Percentiles rank a stretch among this genome's conserved stretches.
Evolutionary conservation across 257 asterid species (phyloP).

Genomic region (Orobanche coerulescens): DNA sequence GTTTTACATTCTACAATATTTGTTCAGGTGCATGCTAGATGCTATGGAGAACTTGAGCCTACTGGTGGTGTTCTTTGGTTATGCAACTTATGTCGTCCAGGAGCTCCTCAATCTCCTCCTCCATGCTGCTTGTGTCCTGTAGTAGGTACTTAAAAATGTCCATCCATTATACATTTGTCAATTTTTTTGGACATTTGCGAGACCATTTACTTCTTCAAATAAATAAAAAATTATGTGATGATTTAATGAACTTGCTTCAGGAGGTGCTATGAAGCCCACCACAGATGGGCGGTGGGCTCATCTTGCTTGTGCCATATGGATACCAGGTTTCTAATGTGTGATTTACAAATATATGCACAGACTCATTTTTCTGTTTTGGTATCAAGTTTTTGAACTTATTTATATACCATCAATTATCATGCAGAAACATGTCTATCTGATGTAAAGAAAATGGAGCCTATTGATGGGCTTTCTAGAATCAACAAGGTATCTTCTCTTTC

Average conservation of each 20-base stretch:
- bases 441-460: constrained; percentile 92
- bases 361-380: background rate
- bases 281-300: constrained; percentile 99
- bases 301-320: constrained; percentile 99
- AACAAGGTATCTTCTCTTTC: constrained; percentile 59
- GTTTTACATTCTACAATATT: constrained; percentile 17
- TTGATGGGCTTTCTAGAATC: constrained; percentile 78
- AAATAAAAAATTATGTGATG: constrained; percentile 14
- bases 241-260: constrained; percentile 36
- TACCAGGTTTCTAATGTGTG: constrained; percentile 61
- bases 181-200: constrained; percentile 20
- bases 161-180: constrained; percentile 12
- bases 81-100: constrained; percentile 97
- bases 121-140: constrained; percentile 94
- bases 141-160: constrained; percentile 42
- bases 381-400: constrained; percentile 1
- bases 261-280: constrained; percentile 99
- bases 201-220: constrained; percentile 15
- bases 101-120: constrained; percentile 76
- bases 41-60: constrained; percentile 91
- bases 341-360: background rate
- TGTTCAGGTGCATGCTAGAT: constrained; percentile 93
- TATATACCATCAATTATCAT: constrained; percentile 21
- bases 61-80: constrained; percentile 85
- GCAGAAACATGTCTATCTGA: constrained; percentile 94